phyloP scores from a whole-genome alignment of 148 eudicot genomes.

The Cornus kousa region DNA sequence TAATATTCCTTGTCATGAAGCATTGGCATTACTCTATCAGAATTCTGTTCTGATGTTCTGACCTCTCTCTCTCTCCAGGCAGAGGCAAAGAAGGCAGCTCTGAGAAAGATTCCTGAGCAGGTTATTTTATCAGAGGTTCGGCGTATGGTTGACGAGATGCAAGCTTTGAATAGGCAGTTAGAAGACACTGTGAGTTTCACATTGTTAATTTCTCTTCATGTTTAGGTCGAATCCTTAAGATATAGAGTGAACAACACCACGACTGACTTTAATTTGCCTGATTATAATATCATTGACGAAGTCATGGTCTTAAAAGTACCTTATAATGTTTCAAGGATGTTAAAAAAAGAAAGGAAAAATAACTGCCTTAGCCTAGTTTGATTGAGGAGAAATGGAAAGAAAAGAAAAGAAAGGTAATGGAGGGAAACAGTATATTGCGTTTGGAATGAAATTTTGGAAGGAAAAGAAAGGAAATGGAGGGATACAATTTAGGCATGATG shows the following conservation, averaged over 20 bases:
- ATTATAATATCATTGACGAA: neutral
- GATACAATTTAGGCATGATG: too few relatives aligned
- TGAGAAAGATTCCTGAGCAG: constrained; percentile 77
- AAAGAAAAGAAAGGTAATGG: too few relatives aligned
- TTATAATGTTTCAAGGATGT: neutral
- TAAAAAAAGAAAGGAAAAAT: neutral
- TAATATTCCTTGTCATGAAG: neutral
- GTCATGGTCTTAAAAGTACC: neutral
- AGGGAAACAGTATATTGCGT: too few relatives aligned
- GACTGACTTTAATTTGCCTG: neutral
- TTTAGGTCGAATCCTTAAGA: neutral
- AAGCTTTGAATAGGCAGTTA: constrained; percentile 70
- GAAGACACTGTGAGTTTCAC: constrained; percentile 69
- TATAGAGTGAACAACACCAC: neutral
- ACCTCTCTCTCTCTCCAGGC: constrained; percentile 40
- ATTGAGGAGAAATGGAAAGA: too few relatives aligned
- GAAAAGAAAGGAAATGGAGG: too few relatives aligned
- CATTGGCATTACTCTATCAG: neutral
- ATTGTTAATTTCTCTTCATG: neutral
- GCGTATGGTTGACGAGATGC: constrained; percentile 93
- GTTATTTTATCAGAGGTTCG: constrained; percentile 86
- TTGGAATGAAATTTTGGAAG: too few relatives aligned
- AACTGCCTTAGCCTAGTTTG: neutral
- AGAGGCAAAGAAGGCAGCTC: constrained; percentile 55
- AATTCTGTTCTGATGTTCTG: neutral